A percentile compares a stretch with the other conserved stretches of the same genome.
phyloP scores from a whole-genome alignment of 2,329 filamentous ascomycete genomes.

The Xylaria sp. region DNA sequence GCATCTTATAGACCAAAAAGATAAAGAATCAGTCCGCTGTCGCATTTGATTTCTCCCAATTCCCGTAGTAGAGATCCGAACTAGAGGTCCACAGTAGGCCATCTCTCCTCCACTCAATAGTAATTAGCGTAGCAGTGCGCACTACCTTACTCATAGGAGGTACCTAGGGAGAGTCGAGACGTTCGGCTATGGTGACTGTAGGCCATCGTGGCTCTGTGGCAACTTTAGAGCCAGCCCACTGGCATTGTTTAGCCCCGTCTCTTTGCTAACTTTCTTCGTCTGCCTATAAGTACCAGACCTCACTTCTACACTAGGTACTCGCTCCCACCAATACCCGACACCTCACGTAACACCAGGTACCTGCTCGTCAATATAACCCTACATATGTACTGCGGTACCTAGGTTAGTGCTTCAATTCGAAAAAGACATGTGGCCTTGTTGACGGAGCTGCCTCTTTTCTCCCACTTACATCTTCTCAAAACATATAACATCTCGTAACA shows the following conservation, averaged over 20 bases:
- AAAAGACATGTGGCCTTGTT: slow-evolving; percentile 51
- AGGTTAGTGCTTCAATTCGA: slow-evolving; percentile 22
- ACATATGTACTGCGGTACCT: slow-evolving; percentile 20
- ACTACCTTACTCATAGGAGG: not conserved
- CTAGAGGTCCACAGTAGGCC: not conserved
- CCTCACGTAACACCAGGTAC: not conserved
- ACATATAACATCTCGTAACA: too few relatives aligned
- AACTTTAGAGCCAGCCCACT: slow-evolving; percentile 4
- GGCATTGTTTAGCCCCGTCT: slow-evolving; percentile 4
- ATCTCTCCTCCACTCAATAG: slow-evolving; percentile 3
- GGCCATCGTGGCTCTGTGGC: slow-evolving; percentile 16
- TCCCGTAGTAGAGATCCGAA: too few relatives aligned
- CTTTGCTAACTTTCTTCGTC: too few relatives aligned
- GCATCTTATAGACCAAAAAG: not conserved
- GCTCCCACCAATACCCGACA: slow-evolving; percentile 7
- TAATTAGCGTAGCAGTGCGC: not conserved
- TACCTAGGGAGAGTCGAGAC: not conserved
- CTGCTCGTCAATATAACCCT: slow-evolving; percentile 28
- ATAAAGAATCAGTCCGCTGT: not conserved
- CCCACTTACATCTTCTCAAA: slow-evolving; percentile 18
- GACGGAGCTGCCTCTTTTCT: slow-evolving; percentile 33
- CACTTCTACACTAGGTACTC: not conserved
- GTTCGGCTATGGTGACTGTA: not conserved
- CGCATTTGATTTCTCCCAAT: not conserved
- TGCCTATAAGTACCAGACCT: too few relatives aligned